These are phyloP conservation scores for Globisporangium recalcitrans DNA, from an alignment of 352 stramenopile species.

Conservation along the genomic window DNA sequence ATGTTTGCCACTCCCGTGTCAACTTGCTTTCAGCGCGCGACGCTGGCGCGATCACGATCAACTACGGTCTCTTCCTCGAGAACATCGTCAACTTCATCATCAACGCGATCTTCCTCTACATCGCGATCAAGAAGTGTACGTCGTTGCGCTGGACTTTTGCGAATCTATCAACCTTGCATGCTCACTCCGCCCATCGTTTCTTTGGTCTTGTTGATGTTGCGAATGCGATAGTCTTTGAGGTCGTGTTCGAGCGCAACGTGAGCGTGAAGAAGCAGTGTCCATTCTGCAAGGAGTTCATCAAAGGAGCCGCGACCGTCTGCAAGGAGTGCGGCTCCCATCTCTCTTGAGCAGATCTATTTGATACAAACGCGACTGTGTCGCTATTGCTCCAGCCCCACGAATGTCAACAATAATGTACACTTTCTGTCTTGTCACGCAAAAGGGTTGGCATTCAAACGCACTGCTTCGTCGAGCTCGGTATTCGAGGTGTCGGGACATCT, in stretches of 20 bases:
- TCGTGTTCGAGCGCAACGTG: slow-evolving; percentile 60
- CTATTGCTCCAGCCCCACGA: not conserved
- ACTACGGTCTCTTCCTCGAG: slow-evolving; percentile 61
- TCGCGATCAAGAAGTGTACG: slow-evolving; percentile 66
- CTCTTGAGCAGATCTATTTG: not conserved
- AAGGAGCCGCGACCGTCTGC: slow-evolving; percentile 38
- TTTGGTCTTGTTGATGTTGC: not conserved
- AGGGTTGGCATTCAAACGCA: not conserved
- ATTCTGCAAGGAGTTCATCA: slow-evolving; percentile 67
- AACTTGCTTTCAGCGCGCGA: slow-evolving; percentile 33
- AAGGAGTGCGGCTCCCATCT: slow-evolving; percentile 31
- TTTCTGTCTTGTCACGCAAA: not conserved
- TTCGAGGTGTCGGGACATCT: no score
- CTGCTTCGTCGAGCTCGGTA: no score
- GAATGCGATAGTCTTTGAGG: slow-evolving; percentile 31
- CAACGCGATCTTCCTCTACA: slow-evolving; percentile 66
- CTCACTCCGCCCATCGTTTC: not conserved
- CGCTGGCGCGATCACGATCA: slow-evolving; percentile 56
- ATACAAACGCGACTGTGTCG: not conserved
- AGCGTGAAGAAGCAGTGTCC: slow-evolving; percentile 59
- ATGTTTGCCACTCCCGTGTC: not conserved
- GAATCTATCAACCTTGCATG: not conserved
- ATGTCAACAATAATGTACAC: not conserved
- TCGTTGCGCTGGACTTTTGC: not conserved
- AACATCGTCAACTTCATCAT: slow-evolving; percentile 75